phyloP scores from a whole-genome alignment of 2,329 filamentous ascomycete species.

The Tricladium varicosporioides region DNA sequence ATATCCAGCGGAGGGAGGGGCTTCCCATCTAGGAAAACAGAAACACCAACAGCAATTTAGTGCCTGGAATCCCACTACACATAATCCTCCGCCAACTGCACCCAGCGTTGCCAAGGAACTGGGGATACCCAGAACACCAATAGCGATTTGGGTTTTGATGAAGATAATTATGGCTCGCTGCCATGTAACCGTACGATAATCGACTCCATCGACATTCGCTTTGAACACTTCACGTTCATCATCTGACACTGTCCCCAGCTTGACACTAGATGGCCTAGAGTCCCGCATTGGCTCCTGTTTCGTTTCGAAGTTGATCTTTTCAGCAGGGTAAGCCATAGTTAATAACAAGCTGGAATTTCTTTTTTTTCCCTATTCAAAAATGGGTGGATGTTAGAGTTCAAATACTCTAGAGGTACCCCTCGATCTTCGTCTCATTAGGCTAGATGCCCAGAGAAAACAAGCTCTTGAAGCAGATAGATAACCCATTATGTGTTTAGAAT shows the following conservation, averaged over 20 bases:
- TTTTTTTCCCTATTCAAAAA: no score
- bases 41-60: slow-evolving; percentile 26
- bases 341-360: neutral
- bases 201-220: slow-evolving; percentile 38
- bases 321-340: no score
- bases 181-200: slow-evolving; percentile 47
- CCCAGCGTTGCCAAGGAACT: slow-evolving; percentile 41
- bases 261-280: neutral
- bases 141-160: slow-evolving; percentile 34
- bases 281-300: neutral
- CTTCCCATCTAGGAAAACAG: neutral
- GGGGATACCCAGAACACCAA: slow-evolving; percentile 41
- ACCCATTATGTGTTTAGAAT: no score
- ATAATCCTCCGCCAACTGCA: slow-evolving; percentile 40
- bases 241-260: neutral
- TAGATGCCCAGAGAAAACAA: neutral
- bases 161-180: slow-evolving; percentile 46
- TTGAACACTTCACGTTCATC: slow-evolving; percentile 41
- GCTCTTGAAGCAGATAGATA: no score
- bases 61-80: slow-evolving; percentile 37
- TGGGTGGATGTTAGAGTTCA: no score
- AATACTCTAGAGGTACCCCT: no score
- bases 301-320: neutral
- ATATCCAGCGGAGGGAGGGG: neutral
- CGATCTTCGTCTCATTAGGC: neutral